Evolutionary conservation across 2,329 filamentous ascomycete species (phyloP), one percentile per base, ranked within the genome.

Genomic region (Madurella mycetomatis): DNA sequence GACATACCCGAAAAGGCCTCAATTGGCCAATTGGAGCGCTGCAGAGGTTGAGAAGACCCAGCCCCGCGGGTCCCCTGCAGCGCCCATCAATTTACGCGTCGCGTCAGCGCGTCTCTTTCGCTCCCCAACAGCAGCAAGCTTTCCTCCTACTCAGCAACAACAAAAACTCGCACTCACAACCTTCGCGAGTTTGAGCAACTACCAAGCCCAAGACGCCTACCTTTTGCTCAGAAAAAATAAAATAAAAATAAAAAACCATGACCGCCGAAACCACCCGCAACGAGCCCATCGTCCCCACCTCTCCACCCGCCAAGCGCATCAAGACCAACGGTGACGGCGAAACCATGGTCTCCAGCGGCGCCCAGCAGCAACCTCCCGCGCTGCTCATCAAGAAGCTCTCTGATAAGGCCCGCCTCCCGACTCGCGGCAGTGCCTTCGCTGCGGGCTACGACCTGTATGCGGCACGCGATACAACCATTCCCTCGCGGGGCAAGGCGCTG

Each of bases 371-470:
- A 44, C 64, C 71, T 2, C 84, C 85, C n/a, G 76, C 86, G 2
- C 80, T 96, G 49, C 82, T 90, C 58, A 85, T 99, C 73, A 92
- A 96, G 80, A 91, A 95, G 72, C 85, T 97, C 55, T 87, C 87
- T 9, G 77, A 84, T 39, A 84, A 86, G 60, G 94, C 87, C n/a
- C 82, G 81, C 45, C 79, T 92, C 19, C 94, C 94, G 11, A 97
- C 90, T 0, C 85, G 92, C 52, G 94, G 94, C 62, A 95, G 89
- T 62, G 87, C 85, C 49, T 92, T 89, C 67, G 90, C 94, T 1
- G 94, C 94, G 1, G 94, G 94, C 37, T 97, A 97, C 74, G 94
- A 99, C 72, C 69, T 99, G 55, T 97, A 96, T 73, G 87, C 85
- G 49, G 82, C 90, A 2, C 83, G 83, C 66, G 82, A 87, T 39